A percentile compares a stretch with the other conserved stretches of the same genome.
phyloP scores from a whole-genome alignment of 495 filamentous ascomycete genomes.

The Aspergillus leporis region DNA sequence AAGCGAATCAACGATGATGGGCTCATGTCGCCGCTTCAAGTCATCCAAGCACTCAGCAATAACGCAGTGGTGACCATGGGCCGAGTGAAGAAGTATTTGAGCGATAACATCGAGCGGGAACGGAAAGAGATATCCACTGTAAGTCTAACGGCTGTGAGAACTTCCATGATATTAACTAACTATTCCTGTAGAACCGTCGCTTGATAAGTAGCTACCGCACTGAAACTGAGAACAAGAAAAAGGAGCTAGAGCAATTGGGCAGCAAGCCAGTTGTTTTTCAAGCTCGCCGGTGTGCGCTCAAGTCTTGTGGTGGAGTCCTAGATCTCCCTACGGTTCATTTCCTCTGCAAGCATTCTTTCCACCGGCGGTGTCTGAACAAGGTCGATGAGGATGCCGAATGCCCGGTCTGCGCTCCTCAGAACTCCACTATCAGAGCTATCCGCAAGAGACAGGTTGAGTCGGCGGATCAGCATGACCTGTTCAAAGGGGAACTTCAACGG shows the following conservation, averaged over 20 bases:
- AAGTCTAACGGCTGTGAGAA: conserved; percentile 13
- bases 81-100: conserved; percentile 90
- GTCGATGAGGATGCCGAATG: conserved; percentile 75
- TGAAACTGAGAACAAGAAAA: conserved; percentile 77
- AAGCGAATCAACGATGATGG: conserved; percentile 85
- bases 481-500: conserved; percentile 75
- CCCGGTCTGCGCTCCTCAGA: conserved; percentile 76
- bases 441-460: conserved; percentile 84
- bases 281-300: conserved; percentile 68
- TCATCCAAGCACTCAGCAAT: conserved; percentile 86
- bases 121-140: conserved; percentile 75
- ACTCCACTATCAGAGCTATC: conserved; percentile 83
- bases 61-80: conserved; percentile 94
- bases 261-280: conserved; percentile 87
- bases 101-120: conserved; percentile 84
- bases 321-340: conserved; percentile 93
- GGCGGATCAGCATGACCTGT: conserved; percentile 86
- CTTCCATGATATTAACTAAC: conserved; percentile 15
- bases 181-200: conserved; percentile 64
- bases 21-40: conserved; percentile 93
- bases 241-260: conserved; percentile 73
- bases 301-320: conserved; percentile 69
- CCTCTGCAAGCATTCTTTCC: conserved; percentile 94
- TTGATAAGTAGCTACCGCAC: conserved; percentile 81
- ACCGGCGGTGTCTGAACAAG: conserved; percentile 77